Percentiles rank a stretch among this genome's conserved stretches.
phyloP scores from a whole-genome alignment of 257 asterid species.

The Lycium barbarum region DNA sequence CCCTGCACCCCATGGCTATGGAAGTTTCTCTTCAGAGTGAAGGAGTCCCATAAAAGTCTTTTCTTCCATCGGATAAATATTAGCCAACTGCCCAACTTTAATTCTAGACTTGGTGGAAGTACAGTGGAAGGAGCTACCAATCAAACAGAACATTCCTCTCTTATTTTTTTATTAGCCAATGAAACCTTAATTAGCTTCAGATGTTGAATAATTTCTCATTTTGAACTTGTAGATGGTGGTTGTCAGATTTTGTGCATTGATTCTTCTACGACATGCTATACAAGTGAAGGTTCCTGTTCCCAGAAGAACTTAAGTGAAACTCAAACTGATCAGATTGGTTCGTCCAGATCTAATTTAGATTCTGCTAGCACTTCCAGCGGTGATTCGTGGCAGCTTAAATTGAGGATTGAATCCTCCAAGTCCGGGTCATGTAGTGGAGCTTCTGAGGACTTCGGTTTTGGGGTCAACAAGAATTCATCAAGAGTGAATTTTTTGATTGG shows the following conservation, averaged over 20 bases:
- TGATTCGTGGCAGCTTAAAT: conserved; percentile 59
- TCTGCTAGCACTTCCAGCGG: conserved; percentile 37
- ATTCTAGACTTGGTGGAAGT: conserved; percentile 8
- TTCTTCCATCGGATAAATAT: background rate
- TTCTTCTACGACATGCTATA: conserved; percentile 46
- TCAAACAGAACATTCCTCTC: background rate
- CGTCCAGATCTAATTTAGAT: conserved; percentile 46
- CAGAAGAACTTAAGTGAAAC: conserved; percentile 47
- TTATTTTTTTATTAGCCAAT: background rate
- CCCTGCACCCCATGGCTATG: conserved; percentile 6
- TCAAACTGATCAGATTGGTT: conserved; percentile 43
- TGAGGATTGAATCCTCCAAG: conserved; percentile 62
- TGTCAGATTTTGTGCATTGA: conserved; percentile 38
- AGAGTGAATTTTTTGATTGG: conserved; percentile 39
- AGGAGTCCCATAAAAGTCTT: conserved; percentile 9
- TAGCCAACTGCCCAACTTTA: background rate
- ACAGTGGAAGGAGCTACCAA: conserved; percentile 20
- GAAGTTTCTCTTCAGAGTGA: background rate
- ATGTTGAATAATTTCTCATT: conserved; percentile 15
- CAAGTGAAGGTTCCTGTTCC: conserved; percentile 50
- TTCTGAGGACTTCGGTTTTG: conserved; percentile 42
- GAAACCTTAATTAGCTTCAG: conserved; percentile 20
- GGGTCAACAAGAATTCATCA: conserved; percentile 40
- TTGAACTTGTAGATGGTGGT: conserved; percentile 40
- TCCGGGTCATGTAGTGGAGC: conserved; percentile 64